These are phyloP conservation scores for Rhodomyrtus tomentosa DNA, from an alignment of 345 rosid species.

Conservation along the genomic window DNA sequence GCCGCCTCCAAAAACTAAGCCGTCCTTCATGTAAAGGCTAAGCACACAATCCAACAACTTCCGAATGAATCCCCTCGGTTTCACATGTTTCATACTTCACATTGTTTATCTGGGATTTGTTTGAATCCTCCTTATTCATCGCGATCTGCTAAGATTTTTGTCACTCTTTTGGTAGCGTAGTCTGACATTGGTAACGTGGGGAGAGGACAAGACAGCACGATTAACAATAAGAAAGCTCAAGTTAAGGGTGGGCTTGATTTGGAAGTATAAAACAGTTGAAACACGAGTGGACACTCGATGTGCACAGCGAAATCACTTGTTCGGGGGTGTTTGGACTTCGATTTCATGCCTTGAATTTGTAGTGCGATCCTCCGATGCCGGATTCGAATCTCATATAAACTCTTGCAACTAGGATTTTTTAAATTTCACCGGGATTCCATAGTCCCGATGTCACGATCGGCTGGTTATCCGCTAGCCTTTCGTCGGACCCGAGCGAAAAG, in stretches of 20 bases:
- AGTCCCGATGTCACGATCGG: neutral
- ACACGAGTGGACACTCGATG: neutral
- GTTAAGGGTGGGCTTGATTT: neutral
- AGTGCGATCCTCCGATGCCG: neutral
- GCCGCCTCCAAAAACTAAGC: neutral
- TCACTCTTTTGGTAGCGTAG: neutral
- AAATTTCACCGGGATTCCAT: neutral
- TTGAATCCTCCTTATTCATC: neutral
- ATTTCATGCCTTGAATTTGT: neutral
- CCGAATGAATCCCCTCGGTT: neutral
- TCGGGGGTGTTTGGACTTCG: neutral
- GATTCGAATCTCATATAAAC: neutral
- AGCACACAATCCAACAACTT: neutral
- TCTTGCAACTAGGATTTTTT: neutral
- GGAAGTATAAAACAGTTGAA: neutral
- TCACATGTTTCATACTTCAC: neutral
- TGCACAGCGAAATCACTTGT: neutral
- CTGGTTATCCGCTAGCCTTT: neutral
- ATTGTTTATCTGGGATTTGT: neutral
- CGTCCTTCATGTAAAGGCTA: neutral
- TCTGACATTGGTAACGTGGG: neutral
- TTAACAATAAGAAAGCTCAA: neutral
- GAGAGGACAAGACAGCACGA: neutral
- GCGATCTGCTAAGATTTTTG: neutral
- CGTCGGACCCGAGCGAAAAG: neutral